Conservation (phyloP, 1,284 basidiomycete genomes). For the Malassezia sympodialis region DNA sequence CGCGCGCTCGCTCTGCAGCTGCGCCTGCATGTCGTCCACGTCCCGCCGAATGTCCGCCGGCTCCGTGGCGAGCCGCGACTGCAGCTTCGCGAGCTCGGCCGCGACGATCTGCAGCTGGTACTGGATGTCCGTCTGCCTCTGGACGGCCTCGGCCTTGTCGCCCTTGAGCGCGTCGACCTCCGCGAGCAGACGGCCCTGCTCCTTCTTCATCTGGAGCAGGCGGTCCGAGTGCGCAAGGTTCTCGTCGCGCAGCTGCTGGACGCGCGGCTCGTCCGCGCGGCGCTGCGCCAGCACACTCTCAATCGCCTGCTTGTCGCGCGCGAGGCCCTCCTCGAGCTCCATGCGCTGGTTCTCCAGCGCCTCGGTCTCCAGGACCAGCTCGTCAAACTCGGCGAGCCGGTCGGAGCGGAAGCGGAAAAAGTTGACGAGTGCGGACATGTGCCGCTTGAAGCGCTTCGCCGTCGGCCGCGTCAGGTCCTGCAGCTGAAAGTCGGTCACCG, state of each 20-base stretch:
- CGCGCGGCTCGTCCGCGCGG: slow-evolving; percentile 56
- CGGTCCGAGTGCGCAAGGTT: slow-evolving; percentile 72
- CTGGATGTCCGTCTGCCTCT: slow-evolving; percentile 31
- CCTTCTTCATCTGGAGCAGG: slow-evolving; percentile 49
- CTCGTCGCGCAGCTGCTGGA: slow-evolving; percentile 60
- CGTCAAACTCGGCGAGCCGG: slow-evolving; percentile 56
- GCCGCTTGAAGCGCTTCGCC: slow-evolving; percentile 40
- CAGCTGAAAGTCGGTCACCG: slow-evolving; percentile 39
- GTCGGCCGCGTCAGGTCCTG: slow-evolving; percentile 41
- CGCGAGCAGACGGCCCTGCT: slow-evolving; percentile 28
- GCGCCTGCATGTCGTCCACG: slow-evolving; percentile 49
- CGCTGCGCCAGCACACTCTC: slow-evolving; percentile 47
- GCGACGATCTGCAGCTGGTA: slow-evolving; percentile 31
- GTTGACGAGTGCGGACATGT: slow-evolving; percentile 45
- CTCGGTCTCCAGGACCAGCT: slow-evolving; percentile 56
- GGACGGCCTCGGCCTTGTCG: slow-evolving; percentile 22
- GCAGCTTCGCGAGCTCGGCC: slow-evolving; percentile 32
- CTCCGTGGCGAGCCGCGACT: slow-evolving; percentile 27
- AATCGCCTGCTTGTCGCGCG: slow-evolving; percentile 54
- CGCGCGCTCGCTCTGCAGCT: slow-evolving; percentile 59
- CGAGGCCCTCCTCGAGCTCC: slow-evolving; percentile 53
- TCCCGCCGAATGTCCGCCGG: slow-evolving; percentile 31
- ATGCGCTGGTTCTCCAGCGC: slow-evolving; percentile 56
- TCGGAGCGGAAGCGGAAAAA: slow-evolving; percentile 44
- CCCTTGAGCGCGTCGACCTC: slow-evolving; percentile 30